phyloP scores from a whole-genome alignment of 768 basidiomycete species.

The Mycena latifolia region DNA sequence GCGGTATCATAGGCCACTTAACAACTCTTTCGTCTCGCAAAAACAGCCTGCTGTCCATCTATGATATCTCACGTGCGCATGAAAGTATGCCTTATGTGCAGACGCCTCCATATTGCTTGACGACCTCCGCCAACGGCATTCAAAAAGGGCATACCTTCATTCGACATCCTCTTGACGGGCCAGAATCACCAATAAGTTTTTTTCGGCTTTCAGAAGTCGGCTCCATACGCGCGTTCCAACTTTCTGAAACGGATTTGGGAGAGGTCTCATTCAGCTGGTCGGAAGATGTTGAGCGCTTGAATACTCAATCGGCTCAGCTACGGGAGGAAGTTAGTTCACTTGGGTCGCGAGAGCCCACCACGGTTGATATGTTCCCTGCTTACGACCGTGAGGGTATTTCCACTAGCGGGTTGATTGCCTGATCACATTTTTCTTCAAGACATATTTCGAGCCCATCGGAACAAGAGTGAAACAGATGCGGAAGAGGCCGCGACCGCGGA shows the following conservation, averaged over 20 bases:
- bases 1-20: conserved; percentile 52
- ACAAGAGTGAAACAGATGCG: conserved; percentile 41
- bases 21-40: conserved; percentile 72
- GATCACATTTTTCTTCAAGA: conserved; percentile 45
- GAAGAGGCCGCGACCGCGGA: conserved; percentile 54
- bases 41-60: conserved; percentile 71
- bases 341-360: conserved; percentile 56
- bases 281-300: conserved; percentile 53
- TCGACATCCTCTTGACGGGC: conserved; percentile 42
- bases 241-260: conserved; percentile 41
- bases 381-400: conserved; percentile 64
- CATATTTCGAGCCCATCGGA: conserved; percentile 49
- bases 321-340: conserved; percentile 57
- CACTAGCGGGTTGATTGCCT: conserved; percentile 1
- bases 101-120: conserved; percentile 58
- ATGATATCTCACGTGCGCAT: conserved; percentile 65
- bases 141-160: conserved; percentile 52
- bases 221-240: conserved; percentile 56
- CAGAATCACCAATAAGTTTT: conserved; percentile 46
- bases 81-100: conserved; percentile 59
- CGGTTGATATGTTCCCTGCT: conserved; percentile 61
- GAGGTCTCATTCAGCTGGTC: conserved; percentile 51
- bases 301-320: conserved; percentile 41
- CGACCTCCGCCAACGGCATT: conserved; percentile 39
- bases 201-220: conserved; percentile 64